A percentile compares a stretch with the other conserved stretches of the same genome.
These are phyloP conservation scores for Pelargonium exstipulatum DNA, from an alignment of 441 rosid genomes.

Conservation along the genomic window DNA sequence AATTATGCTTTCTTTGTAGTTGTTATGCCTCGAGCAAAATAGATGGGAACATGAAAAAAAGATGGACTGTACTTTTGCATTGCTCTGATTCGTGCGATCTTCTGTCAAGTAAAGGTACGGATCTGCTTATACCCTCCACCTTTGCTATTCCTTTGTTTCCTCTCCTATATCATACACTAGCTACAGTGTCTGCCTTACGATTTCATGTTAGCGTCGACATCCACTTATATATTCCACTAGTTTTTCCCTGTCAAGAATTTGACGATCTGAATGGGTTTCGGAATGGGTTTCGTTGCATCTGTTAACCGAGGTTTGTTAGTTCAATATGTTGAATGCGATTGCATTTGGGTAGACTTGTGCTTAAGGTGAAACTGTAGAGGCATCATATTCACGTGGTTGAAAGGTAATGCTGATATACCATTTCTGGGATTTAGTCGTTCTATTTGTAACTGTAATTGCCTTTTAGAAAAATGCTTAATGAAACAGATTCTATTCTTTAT, in stretches of 20 bases:
- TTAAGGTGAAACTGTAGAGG: neutral
- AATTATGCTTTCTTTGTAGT: constrained; percentile 32
- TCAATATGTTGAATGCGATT: neutral
- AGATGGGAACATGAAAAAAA: constrained; percentile 8
- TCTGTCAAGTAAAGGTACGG: constrained; percentile 8
- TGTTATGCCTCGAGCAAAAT: constrained; percentile 45
- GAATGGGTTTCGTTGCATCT: neutral
- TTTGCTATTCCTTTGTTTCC: neutral
- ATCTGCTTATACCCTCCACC: neutral
- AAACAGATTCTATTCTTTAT: neutral
- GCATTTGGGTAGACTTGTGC: neutral
- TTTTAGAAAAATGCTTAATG: neutral
- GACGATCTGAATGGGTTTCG: neutral
- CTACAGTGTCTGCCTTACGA: neutral
- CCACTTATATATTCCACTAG: neutral
- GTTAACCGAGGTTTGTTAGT: neutral
- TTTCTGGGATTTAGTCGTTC: neutral
- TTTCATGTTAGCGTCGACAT: neutral
- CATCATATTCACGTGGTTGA: neutral
- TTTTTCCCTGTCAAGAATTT: neutral
- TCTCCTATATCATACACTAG: neutral
- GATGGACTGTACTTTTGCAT: constrained; percentile 10
- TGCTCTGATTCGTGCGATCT: constrained; percentile 1
- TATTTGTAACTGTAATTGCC: too few species aligned
- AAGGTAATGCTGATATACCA: neutral